phyloP scores from a whole-genome alignment of 192 early-diverging fungal species.

The Dispira simplex region DNA sequence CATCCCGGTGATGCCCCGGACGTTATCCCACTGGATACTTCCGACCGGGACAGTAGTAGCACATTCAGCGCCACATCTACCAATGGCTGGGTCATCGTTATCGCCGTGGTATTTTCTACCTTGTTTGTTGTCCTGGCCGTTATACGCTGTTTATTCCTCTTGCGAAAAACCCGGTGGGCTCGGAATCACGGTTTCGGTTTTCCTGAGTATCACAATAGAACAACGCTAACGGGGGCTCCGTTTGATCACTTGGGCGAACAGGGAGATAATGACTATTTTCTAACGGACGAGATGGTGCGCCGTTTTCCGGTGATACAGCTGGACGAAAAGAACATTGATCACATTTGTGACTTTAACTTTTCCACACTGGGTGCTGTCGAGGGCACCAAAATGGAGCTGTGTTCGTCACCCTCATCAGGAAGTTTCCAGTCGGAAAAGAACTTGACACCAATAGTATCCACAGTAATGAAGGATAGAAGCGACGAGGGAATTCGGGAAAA shows the following conservation, averaged over 20 bases:
- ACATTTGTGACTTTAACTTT: neutral
- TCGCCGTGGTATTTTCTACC: constrained; percentile 2
- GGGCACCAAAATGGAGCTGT: neutral
- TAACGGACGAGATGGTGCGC: neutral
- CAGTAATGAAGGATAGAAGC: neutral
- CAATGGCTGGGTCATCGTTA: constrained; percentile 4
- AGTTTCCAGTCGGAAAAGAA: neutral
- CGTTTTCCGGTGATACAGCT: neutral
- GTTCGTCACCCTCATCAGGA: neutral
- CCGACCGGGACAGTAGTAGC: no score
- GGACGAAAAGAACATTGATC: neutral
- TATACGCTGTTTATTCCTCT: neutral
- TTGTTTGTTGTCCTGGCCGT: constrained; percentile 3
- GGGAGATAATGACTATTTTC: neutral
- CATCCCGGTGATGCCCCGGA: no score
- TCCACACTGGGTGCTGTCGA: neutral
- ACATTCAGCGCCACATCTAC: neutral
- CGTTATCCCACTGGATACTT: no score
- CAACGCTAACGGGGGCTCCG: neutral
- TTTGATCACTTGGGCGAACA: neutral
- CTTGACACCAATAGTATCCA: neutral
- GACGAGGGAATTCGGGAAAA: neutral
- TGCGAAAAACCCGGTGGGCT: neutral
- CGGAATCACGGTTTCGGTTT: neutral
- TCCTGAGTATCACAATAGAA: neutral